Evolutionary conservation across 2,329 filamentous ascomycete species (phyloP).

Genomic region (Eutypella sp.): DNA sequence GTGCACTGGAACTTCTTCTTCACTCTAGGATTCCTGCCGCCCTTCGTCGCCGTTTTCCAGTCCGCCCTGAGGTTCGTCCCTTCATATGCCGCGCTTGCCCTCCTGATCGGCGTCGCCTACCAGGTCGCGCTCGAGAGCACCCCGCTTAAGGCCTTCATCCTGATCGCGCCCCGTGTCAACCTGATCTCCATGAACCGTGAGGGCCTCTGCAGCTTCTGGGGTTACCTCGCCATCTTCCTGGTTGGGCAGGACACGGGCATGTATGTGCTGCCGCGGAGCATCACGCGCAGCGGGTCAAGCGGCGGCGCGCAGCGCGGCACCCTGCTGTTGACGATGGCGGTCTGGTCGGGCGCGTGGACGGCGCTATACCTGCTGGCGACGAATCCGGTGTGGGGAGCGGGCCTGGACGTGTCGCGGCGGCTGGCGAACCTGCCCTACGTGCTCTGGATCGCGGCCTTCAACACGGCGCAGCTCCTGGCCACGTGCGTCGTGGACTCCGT

Average conservation of each 20-base stretch:
- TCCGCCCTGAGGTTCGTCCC: conserved; percentile 64
- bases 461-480: conserved; percentile 72
- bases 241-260: conserved; percentile 81
- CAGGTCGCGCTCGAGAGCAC: conserved; percentile 73
- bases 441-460: conserved; percentile 89
- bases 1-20: conserved; percentile 99
- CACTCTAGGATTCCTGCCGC: conserved; percentile 81
- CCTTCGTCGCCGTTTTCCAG: conserved; percentile 82
- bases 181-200: conserved; percentile 88
- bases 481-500: conserved; percentile 74
- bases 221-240: conserved; percentile 92
- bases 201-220: conserved; percentile 89
- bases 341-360: conserved; percentile 65
- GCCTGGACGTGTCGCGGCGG: conserved; percentile 75
- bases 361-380: conserved; percentile 66
- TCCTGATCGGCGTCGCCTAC: conserved; percentile 65
- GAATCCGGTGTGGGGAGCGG: conserved; percentile 63
- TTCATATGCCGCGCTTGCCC: conserved; percentile 70
- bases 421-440: conserved; percentile 92
- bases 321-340: conserved; percentile 58
- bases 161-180: conserved; percentile 73
- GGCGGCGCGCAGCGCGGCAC: conserved; percentile 46
- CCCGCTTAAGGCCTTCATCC: conserved; percentile 72
- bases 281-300: conserved; percentile 38
- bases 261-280: conserved; percentile 63